These are phyloP conservation scores for Flaveria sonorensis DNA, from an alignment of 129 eudicot genomes.

Conservation along the genomic window DNA sequence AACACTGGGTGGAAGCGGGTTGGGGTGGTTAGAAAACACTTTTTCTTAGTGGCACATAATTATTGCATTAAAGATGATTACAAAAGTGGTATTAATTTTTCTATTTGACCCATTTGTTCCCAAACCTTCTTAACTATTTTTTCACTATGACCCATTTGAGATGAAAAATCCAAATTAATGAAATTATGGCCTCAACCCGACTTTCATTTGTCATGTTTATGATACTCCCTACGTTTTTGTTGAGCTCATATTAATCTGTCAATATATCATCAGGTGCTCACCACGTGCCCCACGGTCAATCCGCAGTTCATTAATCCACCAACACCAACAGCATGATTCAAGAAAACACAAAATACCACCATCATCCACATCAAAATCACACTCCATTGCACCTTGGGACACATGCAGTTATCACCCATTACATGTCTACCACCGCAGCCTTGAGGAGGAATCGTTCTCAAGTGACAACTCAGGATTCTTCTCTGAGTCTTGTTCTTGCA, in stretches of 20 bases:
- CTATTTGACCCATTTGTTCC: background rate
- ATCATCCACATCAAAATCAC: slow-evolving; percentile 30
- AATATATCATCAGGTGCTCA: slow-evolving; percentile 54
- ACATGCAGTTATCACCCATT: slow-evolving; percentile 22
- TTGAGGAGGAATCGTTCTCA: slow-evolving; percentile 56
- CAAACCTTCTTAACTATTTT: too few species aligned
- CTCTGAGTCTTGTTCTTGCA: slow-evolving; percentile 62
- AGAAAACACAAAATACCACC: slow-evolving; percentile 29
- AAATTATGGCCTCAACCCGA: too few species aligned
- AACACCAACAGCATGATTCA: slow-evolving; percentile 39
- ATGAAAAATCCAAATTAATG: background rate
- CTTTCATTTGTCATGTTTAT: background rate
- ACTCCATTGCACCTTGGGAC: slow-evolving; percentile 38
- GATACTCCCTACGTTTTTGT: background rate
- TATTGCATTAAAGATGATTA: background rate
- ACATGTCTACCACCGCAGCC: slow-evolving; percentile 6
- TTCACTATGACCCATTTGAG: background rate
- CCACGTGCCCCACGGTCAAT: slow-evolving; percentile 85
- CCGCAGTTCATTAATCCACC: slow-evolving; percentile 45
- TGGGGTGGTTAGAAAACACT: background rate
- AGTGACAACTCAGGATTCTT: slow-evolving; percentile 70
- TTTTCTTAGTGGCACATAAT: background rate
- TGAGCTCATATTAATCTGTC: background rate
- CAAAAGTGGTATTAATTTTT: background rate
- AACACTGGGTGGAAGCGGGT: background rate